Evolutionary conservation across 345 rosid genomes (phyloP).

Genomic region (Lepidium didymum): DNA sequence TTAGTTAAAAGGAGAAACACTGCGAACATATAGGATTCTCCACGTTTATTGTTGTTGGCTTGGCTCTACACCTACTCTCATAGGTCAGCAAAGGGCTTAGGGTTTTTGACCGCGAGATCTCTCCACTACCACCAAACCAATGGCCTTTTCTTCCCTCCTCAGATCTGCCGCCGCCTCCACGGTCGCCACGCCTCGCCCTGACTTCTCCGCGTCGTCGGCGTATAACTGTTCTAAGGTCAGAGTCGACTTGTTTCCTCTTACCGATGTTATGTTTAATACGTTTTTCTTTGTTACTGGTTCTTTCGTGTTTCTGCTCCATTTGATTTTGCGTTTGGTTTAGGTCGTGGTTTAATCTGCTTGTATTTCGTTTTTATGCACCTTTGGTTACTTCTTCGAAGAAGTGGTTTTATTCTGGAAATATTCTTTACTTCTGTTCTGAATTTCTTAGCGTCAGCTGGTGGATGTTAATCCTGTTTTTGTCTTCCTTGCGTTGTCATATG

Average conservation of each 20-base stretch:
- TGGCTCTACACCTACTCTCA: constrained; percentile 30
- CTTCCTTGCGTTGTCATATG: neutral
- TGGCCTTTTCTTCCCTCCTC: constrained; percentile 65
- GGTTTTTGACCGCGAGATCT: constrained; percentile 23
- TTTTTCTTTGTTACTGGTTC: neutral
- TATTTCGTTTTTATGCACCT: neutral
- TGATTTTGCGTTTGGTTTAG: neutral
- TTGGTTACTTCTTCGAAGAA: neutral
- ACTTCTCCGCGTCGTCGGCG: constrained; percentile 33
- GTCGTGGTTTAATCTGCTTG: constrained; percentile 7
- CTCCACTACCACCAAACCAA: constrained; percentile 17
- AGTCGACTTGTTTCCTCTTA: constrained; percentile 1
- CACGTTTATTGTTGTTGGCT: constrained; percentile 13
- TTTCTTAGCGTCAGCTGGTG: neutral
- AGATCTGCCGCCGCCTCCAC: constrained; percentile 54
- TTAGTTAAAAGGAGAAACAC: neutral
- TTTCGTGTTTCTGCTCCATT: constrained; percentile 1
- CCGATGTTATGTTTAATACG: neutral
- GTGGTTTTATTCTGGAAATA: neutral
- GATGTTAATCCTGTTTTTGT: neutral
- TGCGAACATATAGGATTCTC: constrained; percentile 25
- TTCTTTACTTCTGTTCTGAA: neutral
- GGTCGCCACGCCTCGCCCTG: constrained; percentile 27
- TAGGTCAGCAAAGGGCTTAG: constrained; percentile 19
- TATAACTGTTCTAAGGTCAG: constrained; percentile 54